Evolutionary conservation across 768 basidiomycete genomes (phyloP).

Genomic region (Pulveroboletus ravenelii): DNA sequence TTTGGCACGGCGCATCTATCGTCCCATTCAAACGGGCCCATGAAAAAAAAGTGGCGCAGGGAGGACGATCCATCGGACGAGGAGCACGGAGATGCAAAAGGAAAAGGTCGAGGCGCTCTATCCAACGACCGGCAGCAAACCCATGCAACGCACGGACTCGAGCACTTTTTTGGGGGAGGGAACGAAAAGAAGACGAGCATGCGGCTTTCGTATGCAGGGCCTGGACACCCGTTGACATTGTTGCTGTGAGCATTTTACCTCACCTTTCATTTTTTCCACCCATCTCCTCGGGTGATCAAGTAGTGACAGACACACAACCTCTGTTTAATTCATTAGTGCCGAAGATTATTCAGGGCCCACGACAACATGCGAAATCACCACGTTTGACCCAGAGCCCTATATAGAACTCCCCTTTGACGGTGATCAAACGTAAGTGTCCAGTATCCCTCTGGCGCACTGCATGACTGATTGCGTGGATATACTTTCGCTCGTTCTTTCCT

Average conservation of each 20-base stretch:
- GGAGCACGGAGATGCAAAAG: conserved; percentile 31
- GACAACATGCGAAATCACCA: conserved; percentile 82
- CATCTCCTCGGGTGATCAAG: neutral
- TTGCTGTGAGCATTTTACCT: conserved; percentile 56
- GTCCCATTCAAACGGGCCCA: conserved; percentile 26
- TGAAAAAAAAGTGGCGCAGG: conserved; percentile 47
- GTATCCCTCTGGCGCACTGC: neutral
- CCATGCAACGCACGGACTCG: conserved; percentile 35
- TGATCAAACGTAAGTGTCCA: conserved; percentile 46
- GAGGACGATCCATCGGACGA: conserved; percentile 46
- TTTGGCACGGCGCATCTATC: conserved; percentile 71
- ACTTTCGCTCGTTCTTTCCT: neutral
- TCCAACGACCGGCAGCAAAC: conserved; percentile 19
- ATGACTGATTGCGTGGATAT: conserved; percentile 6
- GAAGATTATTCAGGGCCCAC: conserved; percentile 80
- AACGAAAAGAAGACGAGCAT: conserved; percentile 72
- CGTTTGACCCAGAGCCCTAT: conserved; percentile 78
- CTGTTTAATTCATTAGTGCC: conserved; percentile 40
- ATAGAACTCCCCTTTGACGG: conserved; percentile 77
- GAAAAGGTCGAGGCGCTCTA: conserved; percentile 16
- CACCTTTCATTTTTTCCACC: neutral
- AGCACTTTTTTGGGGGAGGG: conserved; percentile 49
- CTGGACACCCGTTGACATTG: conserved; percentile 73
- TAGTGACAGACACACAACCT: conserved; percentile 2
- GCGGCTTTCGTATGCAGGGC: conserved; percentile 77